phyloP scores from a whole-genome alignment of 140 eudicot genomes.

The Senecio squalidus region DNA sequence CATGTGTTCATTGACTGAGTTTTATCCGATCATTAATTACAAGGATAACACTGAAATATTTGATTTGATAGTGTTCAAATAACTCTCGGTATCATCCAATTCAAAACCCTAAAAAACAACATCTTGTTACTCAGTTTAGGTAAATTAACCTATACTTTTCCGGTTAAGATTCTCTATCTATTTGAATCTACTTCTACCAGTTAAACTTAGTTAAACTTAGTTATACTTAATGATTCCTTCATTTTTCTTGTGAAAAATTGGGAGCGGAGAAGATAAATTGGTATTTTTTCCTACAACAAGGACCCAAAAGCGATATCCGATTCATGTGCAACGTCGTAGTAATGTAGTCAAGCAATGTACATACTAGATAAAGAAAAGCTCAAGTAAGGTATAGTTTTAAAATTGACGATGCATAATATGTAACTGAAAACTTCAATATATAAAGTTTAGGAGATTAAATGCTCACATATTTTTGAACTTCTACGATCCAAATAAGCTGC shows the following conservation, averaged over 20 bases:
- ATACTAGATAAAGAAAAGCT: slow-evolving; percentile 8
- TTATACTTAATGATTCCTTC: too few relatives aligned
- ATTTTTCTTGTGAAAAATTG: background rate
- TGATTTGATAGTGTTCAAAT: too few relatives aligned
- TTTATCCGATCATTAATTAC: too few relatives aligned
- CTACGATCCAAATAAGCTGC: too few relatives aligned
- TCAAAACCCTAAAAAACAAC: too few relatives aligned
- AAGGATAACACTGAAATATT: too few relatives aligned
- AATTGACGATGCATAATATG: background rate
- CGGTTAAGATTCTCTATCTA: background rate
- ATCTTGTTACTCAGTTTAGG: slow-evolving; percentile 75
- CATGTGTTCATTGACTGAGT: too few relatives aligned
- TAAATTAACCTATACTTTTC: slow-evolving; percentile 7
- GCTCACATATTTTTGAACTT: background rate
- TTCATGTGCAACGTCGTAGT: slow-evolving; percentile 37
- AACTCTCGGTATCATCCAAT: too few relatives aligned
- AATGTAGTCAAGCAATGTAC: slow-evolving; percentile 4
- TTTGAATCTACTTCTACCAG: background rate
- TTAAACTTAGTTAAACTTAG: background rate
- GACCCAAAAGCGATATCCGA: slow-evolving; percentile 53
- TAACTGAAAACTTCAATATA: background rate
- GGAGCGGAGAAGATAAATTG: slow-evolving; percentile 13
- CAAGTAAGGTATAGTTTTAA: slow-evolving; percentile 11
- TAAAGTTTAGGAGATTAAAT: slow-evolving; percentile 10
- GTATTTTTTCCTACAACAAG: slow-evolving; percentile 76